phyloP scores from a whole-genome alignment of 805 yeast genomes.

The Lachancea quebecensis region DNA sequence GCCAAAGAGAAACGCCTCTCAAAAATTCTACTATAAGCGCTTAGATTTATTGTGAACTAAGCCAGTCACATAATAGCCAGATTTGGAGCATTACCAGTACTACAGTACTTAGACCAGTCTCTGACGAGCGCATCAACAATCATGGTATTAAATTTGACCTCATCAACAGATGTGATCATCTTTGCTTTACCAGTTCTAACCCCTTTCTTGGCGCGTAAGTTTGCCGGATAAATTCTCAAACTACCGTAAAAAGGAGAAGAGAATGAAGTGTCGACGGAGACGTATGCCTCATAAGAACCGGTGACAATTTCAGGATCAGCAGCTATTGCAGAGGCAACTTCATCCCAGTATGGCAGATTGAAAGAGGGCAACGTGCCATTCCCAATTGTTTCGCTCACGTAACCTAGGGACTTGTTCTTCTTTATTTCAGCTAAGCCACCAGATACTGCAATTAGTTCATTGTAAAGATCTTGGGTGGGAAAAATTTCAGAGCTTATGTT shows the following conservation, averaged over 20 bases:
- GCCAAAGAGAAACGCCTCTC: too few species aligned
- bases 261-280: conserved; percentile 36
- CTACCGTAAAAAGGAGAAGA: conserved; percentile 39
- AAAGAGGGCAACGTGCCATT: conserved; percentile 31
- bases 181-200: conserved; percentile 34
- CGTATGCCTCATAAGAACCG: conserved; percentile 28
- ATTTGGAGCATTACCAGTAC: conserved; percentile 1
- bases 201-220: conserved; percentile 33
- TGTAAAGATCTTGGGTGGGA: conserved; percentile 35
- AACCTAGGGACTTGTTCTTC: conserved; percentile 26
- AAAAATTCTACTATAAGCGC: neutral
- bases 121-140: conserved; percentile 31
- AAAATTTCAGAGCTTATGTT: conserved; percentile 37
- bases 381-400: conserved; percentile 28
- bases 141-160: conserved; percentile 27
- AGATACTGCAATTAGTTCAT: conserved; percentile 33
- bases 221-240: conserved; percentile 34
- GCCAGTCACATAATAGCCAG: neutral
- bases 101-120: conserved; percentile 36
- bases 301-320: conserved; percentile 33
- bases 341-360: conserved; percentile 40
- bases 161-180: conserved; percentile 30
- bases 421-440: conserved; percentile 29
- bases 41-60: neutral
- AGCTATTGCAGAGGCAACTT: conserved; percentile 35